Conservation (phyloP, 2,329 filamentous ascomycete genomes). For the Diaporthe capsici region DNA sequence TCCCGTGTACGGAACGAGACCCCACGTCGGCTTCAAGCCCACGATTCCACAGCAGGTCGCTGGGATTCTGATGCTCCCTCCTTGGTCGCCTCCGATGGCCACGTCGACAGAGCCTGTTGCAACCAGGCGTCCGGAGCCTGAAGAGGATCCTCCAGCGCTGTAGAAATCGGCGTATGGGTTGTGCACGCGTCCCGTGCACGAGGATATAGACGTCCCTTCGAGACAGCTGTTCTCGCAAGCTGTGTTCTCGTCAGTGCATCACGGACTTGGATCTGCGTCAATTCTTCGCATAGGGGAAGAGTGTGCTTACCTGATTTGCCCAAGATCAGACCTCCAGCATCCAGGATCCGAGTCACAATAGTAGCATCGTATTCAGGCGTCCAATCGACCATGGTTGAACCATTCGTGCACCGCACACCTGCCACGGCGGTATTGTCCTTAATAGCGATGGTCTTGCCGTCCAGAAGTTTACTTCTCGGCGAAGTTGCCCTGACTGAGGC, state of each 20-base stretch:
- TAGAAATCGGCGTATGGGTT: conserved; percentile 47
- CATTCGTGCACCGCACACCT: conserved; percentile 47
- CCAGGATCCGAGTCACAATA: conserved; percentile 46
- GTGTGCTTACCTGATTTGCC: conserved; percentile 41
- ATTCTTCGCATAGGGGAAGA: too few species aligned
- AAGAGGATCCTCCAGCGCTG: conserved; percentile 50
- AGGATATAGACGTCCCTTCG: conserved; percentile 48
- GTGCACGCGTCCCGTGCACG: conserved; percentile 49
- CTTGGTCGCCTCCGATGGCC: conserved; percentile 47
- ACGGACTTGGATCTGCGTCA: neutral
- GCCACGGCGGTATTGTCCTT: conserved; percentile 51
- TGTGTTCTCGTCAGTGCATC: conserved; percentile 33
- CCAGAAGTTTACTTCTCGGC: conserved; percentile 23
- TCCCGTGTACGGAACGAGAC: conserved; percentile 61
- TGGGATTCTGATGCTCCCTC: conserved; percentile 51
- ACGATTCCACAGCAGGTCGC: conserved; percentile 50
- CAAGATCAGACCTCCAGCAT: conserved; percentile 46
- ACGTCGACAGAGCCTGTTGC: conserved; percentile 43
- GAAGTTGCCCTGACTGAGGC: conserved; percentile 23
- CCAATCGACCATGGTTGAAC: conserved; percentile 42
- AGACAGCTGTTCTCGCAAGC: conserved; percentile 51
- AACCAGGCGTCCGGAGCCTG: conserved; percentile 51
- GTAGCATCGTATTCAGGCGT: conserved; percentile 45
- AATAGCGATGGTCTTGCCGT: conserved; percentile 42
- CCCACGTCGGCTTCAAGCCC: conserved; percentile 57